Evolutionary conservation across 441 rosid genomes (phyloP).

Genomic region (Rhodomyrtus psidioides): DNA sequence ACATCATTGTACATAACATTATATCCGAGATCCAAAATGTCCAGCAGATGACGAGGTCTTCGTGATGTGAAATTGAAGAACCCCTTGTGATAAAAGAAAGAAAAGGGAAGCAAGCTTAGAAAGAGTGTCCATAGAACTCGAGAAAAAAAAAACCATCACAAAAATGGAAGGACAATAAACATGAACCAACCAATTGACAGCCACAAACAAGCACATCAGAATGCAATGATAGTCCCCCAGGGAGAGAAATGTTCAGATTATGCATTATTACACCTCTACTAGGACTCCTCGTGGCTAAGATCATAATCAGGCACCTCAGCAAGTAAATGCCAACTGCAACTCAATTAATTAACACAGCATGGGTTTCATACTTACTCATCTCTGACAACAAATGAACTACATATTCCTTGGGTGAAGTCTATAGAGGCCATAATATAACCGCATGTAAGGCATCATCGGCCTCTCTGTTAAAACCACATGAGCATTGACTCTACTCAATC

Average conservation of each 20-base stretch:
- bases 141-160: neutral
- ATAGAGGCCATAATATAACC: neutral
- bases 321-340: neutral
- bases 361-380: neutral
- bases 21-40: constrained; percentile 89
- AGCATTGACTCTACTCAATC: neutral
- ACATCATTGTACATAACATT: constrained; percentile 96
- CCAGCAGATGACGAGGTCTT: constrained; percentile 67
- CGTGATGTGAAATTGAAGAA: constrained; percentile 88
- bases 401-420: neutral
- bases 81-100: constrained; percentile 38
- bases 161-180: neutral
- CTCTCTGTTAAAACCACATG: neutral
- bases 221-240: neutral
- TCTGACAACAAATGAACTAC: neutral
- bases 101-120: neutral
- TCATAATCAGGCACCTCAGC: neutral
- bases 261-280: neutral
- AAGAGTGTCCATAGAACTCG: neutral
- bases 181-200: neutral
- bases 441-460: neutral
- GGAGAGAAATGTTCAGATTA: neutral
- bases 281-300: neutral
- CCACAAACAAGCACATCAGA: neutral
- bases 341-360: neutral